These are phyloP conservation scores for Bruguiera hainesii DNA, from an alignment of 441 rosid species.

Conservation along the genomic window DNA sequence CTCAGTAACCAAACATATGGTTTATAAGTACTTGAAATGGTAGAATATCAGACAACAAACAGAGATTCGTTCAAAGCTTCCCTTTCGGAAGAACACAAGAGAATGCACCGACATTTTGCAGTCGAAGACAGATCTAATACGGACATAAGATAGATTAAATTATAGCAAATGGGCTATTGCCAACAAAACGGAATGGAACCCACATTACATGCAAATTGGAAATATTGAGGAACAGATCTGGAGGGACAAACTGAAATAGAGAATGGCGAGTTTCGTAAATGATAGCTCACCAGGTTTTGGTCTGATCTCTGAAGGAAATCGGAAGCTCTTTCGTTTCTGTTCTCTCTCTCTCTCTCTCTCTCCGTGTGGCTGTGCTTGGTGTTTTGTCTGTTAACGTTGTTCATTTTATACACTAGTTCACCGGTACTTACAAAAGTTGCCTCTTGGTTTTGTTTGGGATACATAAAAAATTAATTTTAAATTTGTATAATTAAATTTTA, in stretches of 20 bases:
- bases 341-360: background rate
- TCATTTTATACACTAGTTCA: constrained; percentile 22
- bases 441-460: too few relatives aligned
- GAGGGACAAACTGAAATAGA: background rate
- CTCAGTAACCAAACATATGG: constrained; percentile 18
- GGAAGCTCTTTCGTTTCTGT: constrained; percentile 9
- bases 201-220: constrained; percentile 16
- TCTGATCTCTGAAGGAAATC: constrained; percentile 16
- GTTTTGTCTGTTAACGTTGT: constrained; percentile 7
- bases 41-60: background rate
- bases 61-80: background rate
- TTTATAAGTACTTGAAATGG: background rate
- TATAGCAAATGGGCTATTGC: background rate
- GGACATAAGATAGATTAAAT: constrained; percentile 9
- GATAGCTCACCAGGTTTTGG: constrained; percentile 14
- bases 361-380: background rate
- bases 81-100: background rate
- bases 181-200: background rate
- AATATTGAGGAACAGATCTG: constrained; percentile 3
- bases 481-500: too few relatives aligned
- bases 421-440: background rate
- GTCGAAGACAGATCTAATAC: constrained; percentile 9
- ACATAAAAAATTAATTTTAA: too few relatives aligned
- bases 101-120: constrained; percentile 9
- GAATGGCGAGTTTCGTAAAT: background rate